These are phyloP conservation scores for Cucurbita pepo DNA, from an alignment of 306 rosid species.

Conservation along the genomic window DNA sequence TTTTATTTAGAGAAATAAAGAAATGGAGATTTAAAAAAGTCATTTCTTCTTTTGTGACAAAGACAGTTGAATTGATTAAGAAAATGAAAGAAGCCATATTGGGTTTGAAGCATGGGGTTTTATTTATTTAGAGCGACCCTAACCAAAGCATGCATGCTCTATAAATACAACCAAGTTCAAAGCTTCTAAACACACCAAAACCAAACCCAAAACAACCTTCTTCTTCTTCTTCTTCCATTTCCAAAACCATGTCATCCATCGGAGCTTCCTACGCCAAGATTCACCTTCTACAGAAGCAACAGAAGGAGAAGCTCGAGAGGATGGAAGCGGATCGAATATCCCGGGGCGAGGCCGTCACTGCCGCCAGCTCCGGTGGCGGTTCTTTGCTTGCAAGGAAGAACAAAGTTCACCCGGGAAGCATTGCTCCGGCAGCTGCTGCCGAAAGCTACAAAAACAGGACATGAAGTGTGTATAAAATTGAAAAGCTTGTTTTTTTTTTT, in stretches of 20 bases:
- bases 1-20: not conserved
- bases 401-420: constrained; percentile 4
- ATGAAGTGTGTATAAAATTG: not conserved
- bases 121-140: not conserved
- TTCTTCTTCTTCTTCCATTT: not conserved
- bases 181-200: constrained; percentile 3
- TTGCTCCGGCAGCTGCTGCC: not conserved
- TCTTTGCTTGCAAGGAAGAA: not conserved
- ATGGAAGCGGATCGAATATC: not conserved
- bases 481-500: not conserved
- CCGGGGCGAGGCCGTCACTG: not conserved
- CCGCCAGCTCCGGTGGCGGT: not conserved
- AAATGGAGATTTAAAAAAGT: not conserved
- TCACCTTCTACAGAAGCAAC: not conserved
- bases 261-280: constrained; percentile 9
- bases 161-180: not conserved
- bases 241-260: constrained; percentile 1
- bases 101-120: not conserved
- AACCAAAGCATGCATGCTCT: constrained; percentile 5
- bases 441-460: not conserved
- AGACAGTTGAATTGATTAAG: not conserved
- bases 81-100: not conserved
- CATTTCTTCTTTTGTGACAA: not conserved
- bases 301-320: constrained; percentile 2
- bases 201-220: not conserved